Evolutionary conservation across 2,329 filamentous ascomycete genomes (phyloP), one percentile per base, ranked within the genome.

Genomic region (Microdochium trichocladiopsis): DNA sequence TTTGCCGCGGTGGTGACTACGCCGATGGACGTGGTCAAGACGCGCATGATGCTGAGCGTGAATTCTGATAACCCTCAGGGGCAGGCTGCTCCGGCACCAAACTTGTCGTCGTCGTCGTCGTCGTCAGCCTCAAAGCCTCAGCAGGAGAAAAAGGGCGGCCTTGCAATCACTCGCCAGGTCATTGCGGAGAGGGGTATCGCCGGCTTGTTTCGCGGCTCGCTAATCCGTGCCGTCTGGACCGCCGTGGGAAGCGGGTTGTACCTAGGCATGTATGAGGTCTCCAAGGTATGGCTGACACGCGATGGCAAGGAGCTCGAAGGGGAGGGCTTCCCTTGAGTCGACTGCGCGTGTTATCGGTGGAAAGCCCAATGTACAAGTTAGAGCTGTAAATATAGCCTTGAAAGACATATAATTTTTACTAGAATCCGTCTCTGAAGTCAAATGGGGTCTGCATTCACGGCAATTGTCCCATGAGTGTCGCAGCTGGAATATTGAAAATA

Each of bases 11-110:
- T 88, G 10, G 66, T 94, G n/a, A 96, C 91, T 1, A 95, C 91
- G 50, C 92, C 92, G 0, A 83, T 91, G 52, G 92, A 96, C 67
- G 90, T 95, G 10, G 80, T 96, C 23, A 95, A 96, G 74, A 95
- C 91, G 57, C 74, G 89, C 49, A 87, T 95, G 69, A 96, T 95
- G 91, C 74, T 96, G 24, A 76, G 79, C 25, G 83, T n/a, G n/a
- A n/a, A n/a, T n/a, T n/a, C n/a, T n/a, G n/a, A n/a, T n/a, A n/a
- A n/a, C n/a, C n/a, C n/a, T n/a, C n/a, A n/a, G n/a, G n/a, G n/a
- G n/a, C n/a, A n/a, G n/a, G n/a, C n/a, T n/a, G n/a, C n/a, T n/a
- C n/a, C n/a, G n/a, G n/a, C n/a, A n/a, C n/a, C n/a, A n/a, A n/a
- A 52, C 52, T 66, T 52, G 55, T 60, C 51, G 55, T 63, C 53